phyloP scores from a whole-genome alignment of 2,329 filamentous ascomycete genomes.

The Penicillium sp. region DNA sequence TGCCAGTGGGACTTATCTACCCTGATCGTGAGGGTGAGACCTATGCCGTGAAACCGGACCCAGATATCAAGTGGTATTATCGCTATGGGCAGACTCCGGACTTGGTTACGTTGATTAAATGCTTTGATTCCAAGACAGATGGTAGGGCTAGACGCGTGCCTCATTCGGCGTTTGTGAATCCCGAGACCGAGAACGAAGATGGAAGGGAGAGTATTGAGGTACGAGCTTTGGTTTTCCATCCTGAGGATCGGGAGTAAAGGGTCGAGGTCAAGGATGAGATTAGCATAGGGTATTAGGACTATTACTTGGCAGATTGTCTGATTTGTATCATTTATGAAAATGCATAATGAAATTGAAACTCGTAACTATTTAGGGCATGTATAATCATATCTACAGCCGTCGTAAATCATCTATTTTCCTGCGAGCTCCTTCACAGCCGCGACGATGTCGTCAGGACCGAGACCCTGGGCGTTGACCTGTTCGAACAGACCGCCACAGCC shows the following conservation, averaged over 20 bases:
- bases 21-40: slow-evolving; percentile 53
- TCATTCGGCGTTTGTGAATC: slow-evolving; percentile 56
- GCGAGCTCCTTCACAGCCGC: slow-evolving; percentile 28
- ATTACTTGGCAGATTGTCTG: background rate
- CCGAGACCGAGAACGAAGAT: slow-evolving; percentile 40
- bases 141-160: slow-evolving; percentile 54
- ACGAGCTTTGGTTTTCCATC: slow-evolving; percentile 53
- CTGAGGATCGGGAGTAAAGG: slow-evolving; percentile 33
- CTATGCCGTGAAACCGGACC: slow-evolving; percentile 45
- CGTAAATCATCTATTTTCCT: slow-evolving; percentile 13
- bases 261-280: background rate
- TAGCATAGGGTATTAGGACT: background rate
- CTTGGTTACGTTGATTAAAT: slow-evolving; percentile 60
- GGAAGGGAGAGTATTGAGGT: slow-evolving; percentile 58
- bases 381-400: background rate
- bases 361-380: background rate
- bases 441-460: slow-evolving; percentile 36
- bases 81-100: slow-evolving; percentile 51
- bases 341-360: background rate
- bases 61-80: slow-evolving; percentile 54
- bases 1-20: slow-evolving; percentile 52
- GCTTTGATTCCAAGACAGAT: slow-evolving; percentile 59
- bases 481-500: slow-evolving; percentile 40
- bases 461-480: slow-evolving; percentile 39
- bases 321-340: background rate